A percentile compares a stretch with the other conserved stretches of the same genome.
These are phyloP conservation scores for Blastocystis sp. DNA, from an alignment of 352 stramenopile species.

Conservation along the genomic window DNA sequence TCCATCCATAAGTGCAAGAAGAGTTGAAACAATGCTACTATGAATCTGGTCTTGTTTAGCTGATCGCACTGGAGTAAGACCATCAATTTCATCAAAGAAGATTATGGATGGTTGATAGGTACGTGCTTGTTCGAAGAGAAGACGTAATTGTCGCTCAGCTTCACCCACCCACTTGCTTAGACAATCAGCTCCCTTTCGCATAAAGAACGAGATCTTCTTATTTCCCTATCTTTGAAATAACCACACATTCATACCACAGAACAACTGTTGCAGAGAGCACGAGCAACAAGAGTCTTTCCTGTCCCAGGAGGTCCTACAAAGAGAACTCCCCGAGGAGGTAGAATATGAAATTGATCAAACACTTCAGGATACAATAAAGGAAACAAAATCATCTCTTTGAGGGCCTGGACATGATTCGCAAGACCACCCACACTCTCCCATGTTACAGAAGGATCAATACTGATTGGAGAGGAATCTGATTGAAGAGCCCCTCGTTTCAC, in stretches of 20 bases:
- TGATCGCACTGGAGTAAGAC: constrained; percentile 80
- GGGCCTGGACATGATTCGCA: constrained; percentile 75
- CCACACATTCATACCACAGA: constrained; percentile 64
- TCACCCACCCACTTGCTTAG: constrained; percentile 84
- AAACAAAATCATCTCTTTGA: constrained; percentile 87
- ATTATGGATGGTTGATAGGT: constrained; percentile 82
- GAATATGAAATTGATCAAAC: constrained; percentile 79
- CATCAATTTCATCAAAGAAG: constrained; percentile 88
- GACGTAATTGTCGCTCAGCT: constrained; percentile 77
- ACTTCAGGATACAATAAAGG: constrained; percentile 83
- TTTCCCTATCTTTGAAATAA: constrained; percentile 63
- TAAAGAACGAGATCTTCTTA: constrained; percentile 82
- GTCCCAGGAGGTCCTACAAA: constrained; percentile 80
- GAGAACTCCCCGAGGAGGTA: constrained; percentile 75
- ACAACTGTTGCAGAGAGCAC: constrained; percentile 79
- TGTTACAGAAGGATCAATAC: constrained; percentile 75
- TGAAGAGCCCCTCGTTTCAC: constrained; percentile 68
- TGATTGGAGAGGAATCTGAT: constrained; percentile 75
- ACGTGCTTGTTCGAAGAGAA: constrained; percentile 79
- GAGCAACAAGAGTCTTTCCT: constrained; percentile 80
- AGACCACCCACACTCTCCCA: constrained; percentile 79
- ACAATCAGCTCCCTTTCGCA: constrained; percentile 82
- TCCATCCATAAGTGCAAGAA: constrained; percentile 83
- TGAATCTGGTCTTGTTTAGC: constrained; percentile 86
- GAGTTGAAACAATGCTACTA: constrained; percentile 81